phyloP scores from a whole-genome alignment of 2,329 filamentous ascomycete genomes.

The Pestalotiopsis fici region DNA sequence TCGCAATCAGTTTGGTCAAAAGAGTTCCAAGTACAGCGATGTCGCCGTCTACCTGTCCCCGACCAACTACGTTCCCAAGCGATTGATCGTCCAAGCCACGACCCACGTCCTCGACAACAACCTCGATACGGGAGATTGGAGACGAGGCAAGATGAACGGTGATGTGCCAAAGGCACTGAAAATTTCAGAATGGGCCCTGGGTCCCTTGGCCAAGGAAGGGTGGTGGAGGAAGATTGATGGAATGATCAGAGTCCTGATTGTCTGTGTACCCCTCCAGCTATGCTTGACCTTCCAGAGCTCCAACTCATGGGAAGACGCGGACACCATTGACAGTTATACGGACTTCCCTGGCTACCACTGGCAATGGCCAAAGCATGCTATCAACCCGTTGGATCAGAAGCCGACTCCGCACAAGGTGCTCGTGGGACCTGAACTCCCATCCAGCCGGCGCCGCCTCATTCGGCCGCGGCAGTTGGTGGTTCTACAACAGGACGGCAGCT shows the following conservation, averaged over 20 bases:
- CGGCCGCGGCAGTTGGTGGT: conserved; percentile 17
- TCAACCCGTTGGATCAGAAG: conserved; percentile 22
- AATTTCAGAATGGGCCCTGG: conserved; percentile 19
- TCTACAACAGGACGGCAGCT: conserved; percentile 10
- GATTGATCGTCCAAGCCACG: conserved; percentile 22
- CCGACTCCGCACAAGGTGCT: conserved; percentile 8
- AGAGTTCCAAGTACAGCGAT: conserved; percentile 21
- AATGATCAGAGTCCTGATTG: conserved; percentile 14
- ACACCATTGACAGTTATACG: conserved; percentile 18
- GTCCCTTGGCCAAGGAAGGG: conserved; percentile 11
- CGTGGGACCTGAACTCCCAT: conserved; percentile 1
- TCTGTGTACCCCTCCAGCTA: conserved; percentile 21
- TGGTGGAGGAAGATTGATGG: conserved; percentile 12
- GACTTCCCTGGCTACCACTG: conserved; percentile 23
- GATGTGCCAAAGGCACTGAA: conserved; percentile 18
- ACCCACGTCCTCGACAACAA: conserved; percentile 15
- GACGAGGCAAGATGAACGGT: conserved; percentile 19
- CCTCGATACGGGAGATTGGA: conserved; percentile 19
- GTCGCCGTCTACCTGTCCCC: conserved; percentile 25
- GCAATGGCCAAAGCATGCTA: conserved; percentile 25
- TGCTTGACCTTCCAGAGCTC: conserved; percentile 16
- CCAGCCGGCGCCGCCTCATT: conserved; percentile 10
- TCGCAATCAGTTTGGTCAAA: conserved; percentile 20
- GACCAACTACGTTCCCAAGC: conserved; percentile 19
- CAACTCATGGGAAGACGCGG: conserved; percentile 17